Conservation (phyloP, 495 filamentous ascomycete species). For the Lophiotrema nucula region DNA sequence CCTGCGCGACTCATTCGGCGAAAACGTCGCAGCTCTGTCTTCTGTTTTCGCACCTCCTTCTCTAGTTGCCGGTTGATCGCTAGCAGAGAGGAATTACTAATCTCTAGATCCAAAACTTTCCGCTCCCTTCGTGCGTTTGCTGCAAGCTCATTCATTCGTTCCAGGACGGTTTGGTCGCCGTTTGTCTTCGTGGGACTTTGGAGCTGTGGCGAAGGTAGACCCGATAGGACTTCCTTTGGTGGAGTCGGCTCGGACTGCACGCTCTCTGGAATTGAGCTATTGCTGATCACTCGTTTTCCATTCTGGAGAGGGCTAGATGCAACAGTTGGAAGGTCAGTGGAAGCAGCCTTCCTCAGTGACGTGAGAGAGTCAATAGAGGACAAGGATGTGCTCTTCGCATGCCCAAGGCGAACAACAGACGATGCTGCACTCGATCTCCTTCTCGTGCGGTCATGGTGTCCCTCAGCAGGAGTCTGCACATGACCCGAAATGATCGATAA, state of each 20-base stretch:
- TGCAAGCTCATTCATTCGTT: slow-evolving; percentile 65
- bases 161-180: slow-evolving; percentile 36
- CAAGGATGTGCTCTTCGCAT: slow-evolving; percentile 35
- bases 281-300: slow-evolving; percentile 24
- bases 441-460: slow-evolving; percentile 7
- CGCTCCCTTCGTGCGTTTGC: slow-evolving; percentile 85
- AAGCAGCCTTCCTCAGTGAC: slow-evolving; percentile 16
- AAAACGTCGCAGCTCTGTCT: slow-evolving; percentile 79
- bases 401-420: slow-evolving; percentile 19
- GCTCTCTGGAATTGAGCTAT: slow-evolving; percentile 25
- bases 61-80: slow-evolving; percentile 97
- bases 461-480: not conserved
- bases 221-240: slow-evolving; percentile 11
- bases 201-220: slow-evolving; percentile 34
- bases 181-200: slow-evolving; percentile 51
- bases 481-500: slow-evolving; percentile 19
- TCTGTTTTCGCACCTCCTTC: slow-evolving; percentile 86
- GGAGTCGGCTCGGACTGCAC: slow-evolving; percentile 12
- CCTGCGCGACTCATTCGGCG: slow-evolving; percentile 77
- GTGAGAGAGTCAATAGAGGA: slow-evolving; percentile 36
- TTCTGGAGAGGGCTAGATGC: slow-evolving; percentile 19
- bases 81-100: slow-evolving; percentile 90
- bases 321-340: slow-evolving; percentile 16
- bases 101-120: slow-evolving; percentile 96
- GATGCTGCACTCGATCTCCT: slow-evolving; percentile 31